phyloP scores from a whole-genome alignment of 2,329 filamentous ascomycete genomes.

The Fusarium sp. region DNA sequence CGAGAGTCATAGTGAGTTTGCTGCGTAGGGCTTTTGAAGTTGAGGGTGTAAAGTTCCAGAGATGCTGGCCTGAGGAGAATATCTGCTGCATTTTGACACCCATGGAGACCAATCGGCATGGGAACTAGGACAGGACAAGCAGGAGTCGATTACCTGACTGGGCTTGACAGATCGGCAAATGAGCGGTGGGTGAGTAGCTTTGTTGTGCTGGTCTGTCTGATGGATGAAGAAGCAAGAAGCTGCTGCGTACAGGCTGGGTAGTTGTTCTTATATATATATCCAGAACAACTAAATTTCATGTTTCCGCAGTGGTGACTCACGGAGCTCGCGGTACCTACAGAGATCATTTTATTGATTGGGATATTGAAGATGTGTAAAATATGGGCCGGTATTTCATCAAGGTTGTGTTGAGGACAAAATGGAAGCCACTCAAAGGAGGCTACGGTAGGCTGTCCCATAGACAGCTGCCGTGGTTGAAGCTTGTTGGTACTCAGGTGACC shows the following conservation, averaged over 20 bases:
- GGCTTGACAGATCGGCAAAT: no score
- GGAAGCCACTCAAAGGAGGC: no score
- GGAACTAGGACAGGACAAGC: no score
- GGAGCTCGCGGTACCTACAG: not conserved
- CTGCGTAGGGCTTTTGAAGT: not conserved
- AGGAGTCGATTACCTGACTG: no score
- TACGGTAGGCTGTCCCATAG: no score
- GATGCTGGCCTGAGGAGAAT: no score
- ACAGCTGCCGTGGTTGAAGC: not conserved
- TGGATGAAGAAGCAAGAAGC: no score
- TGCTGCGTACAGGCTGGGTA: not conserved
- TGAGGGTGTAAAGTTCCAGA: not conserved
- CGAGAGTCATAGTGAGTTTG: not conserved
- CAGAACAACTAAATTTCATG: not conserved
- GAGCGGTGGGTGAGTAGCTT: no score
- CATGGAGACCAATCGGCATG: no score
- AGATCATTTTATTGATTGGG: not conserved
- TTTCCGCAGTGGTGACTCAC: not conserved
- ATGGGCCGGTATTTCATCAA: not conserved
- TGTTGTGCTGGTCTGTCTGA: no score
- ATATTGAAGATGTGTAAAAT: not conserved
- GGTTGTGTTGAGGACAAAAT: not conserved
- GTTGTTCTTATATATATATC: not conserved
- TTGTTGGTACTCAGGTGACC: not conserved
- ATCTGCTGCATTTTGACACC: no score